A percentile compares a stretch with the other conserved stretches of the same genome.
Evolutionary conservation across 352 stramenopile species (phyloP).

Genomic region (Pythium phragmiticola): DNA sequence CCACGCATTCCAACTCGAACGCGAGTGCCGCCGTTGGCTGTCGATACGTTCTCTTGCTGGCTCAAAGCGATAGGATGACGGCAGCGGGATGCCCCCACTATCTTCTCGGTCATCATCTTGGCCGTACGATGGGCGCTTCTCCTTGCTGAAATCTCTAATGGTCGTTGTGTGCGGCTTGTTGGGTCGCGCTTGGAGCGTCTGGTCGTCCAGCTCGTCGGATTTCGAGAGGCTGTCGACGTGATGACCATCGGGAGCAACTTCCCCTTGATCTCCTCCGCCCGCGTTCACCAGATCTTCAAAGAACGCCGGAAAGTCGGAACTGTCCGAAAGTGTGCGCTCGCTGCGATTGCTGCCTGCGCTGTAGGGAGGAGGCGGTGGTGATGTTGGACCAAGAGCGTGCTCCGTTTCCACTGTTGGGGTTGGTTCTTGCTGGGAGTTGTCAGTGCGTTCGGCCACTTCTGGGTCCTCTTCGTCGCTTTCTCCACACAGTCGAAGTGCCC

Average conservation of each 20-base stretch:
- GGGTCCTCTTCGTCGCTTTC: slow-evolving; percentile 1
- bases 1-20: slow-evolving; percentile 34
- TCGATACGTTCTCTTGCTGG: slow-evolving; percentile 26
- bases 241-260: not conserved
- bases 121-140: not conserved
- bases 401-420: not conserved
- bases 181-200: not conserved
- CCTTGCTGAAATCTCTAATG: not conserved
- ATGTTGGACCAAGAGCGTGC: slow-evolving; percentile 1
- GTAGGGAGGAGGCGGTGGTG: slow-evolving; percentile 12
- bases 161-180: not conserved
- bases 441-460: not conserved
- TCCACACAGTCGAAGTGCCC: not conserved
- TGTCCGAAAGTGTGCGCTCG: slow-evolving; percentile 3
- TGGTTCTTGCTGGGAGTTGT: too few species aligned
- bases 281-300: slow-evolving; percentile 4
- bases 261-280: slow-evolving; percentile 9
- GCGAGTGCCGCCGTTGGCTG: slow-evolving; percentile 4
- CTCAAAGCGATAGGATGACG: slow-evolving; percentile 31
- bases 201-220: slow-evolving; percentile 4
- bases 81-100: not conserved
- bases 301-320: slow-evolving; percentile 2
- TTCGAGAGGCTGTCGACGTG: not conserved
- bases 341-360: slow-evolving; percentile 7
- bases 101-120: not conserved